Percentiles rank a stretch among this genome's conserved stretches.
Evolutionary conservation across 2,329 filamentous ascomycete genomes (phyloP).

Genomic region (Fonsecaea erecta): DNA sequence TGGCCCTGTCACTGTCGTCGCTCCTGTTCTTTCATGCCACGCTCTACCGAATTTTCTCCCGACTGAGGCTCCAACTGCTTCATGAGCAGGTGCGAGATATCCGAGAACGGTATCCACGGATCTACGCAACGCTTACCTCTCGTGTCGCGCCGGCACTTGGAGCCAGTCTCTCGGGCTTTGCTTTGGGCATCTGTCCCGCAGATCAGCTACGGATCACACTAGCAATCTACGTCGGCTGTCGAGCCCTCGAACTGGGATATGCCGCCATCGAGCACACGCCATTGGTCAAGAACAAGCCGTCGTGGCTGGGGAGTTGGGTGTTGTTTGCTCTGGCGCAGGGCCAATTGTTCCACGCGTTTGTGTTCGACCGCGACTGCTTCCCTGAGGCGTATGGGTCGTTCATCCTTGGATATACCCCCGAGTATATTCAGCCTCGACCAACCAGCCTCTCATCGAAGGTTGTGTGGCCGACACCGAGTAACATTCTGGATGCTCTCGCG

Average conservation of each 20-base stretch:
- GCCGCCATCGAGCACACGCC: conserved; percentile 79
- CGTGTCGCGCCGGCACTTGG: conserved; percentile 86
- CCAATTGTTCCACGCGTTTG: conserved; percentile 74
- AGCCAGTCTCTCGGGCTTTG: conserved; percentile 82
- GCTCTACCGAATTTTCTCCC: conserved; percentile 84
- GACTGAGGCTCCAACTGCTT: conserved; percentile 77
- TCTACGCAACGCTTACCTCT: conserved; percentile 76
- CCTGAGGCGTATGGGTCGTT: conserved; percentile 68
- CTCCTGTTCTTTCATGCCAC: conserved; percentile 88
- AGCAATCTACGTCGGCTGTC: conserved; percentile 79
- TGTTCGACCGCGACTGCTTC: conserved; percentile 77
- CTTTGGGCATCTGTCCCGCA: conserved; percentile 75
- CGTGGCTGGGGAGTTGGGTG: conserved; percentile 86
- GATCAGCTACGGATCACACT: conserved; percentile 76
- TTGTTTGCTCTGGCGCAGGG: conserved; percentile 76
- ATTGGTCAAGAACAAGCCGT: conserved; percentile 68
- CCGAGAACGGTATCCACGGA: conserved; percentile 77
- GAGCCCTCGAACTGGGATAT: conserved; percentile 83
- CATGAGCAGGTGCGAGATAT: conserved; percentile 81
- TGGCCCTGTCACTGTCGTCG: conserved; percentile 80
- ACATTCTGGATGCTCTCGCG: conserved; percentile 80
- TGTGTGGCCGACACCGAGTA: conserved; percentile 74
- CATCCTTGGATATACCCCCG: conserved; percentile 70
- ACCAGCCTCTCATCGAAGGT: conserved; percentile 67
- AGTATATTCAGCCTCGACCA: conserved; percentile 78